phyloP scores from a whole-genome alignment of 768 basidiomycete genomes.

The Suillus tomentosus region DNA sequence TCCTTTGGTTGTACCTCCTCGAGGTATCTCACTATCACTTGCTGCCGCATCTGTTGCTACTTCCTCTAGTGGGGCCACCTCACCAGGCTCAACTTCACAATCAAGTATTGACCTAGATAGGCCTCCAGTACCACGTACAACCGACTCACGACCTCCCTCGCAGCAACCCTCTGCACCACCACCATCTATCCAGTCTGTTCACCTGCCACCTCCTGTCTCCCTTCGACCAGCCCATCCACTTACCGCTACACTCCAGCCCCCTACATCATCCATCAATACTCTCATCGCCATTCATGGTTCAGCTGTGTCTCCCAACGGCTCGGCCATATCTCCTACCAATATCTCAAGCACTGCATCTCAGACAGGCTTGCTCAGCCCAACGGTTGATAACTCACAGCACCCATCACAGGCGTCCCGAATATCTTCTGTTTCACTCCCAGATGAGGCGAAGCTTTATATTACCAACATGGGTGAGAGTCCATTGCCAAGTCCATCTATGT shows the following conservation, averaged over 20 bases:
- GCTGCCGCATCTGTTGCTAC: constrained; percentile 11
- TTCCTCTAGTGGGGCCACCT: constrained; percentile 6
- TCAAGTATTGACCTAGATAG: constrained; percentile 8
- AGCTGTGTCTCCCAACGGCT: not conserved
- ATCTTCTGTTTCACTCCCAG: constrained; percentile 64
- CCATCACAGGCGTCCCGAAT: constrained; percentile 67
- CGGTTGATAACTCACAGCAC: constrained; percentile 35
- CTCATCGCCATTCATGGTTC: constrained; percentile 16
- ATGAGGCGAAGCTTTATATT: constrained; percentile 76
- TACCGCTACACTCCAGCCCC: constrained; percentile 34
- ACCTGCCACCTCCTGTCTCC: not conserved
- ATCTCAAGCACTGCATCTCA: constrained; percentile 21
- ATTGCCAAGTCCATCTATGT: constrained; percentile 48
- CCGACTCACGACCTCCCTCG: constrained; percentile 8
- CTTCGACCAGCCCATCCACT: constrained; percentile 13
- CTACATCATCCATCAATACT: constrained; percentile 33
- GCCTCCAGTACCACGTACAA: not conserved
- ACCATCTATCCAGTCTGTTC: constrained; percentile 11
- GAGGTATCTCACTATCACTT: constrained; percentile 24
- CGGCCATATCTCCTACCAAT: constrained; percentile 19
- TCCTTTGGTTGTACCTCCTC: constrained; percentile 23
- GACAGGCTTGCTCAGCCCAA: constrained; percentile 24
- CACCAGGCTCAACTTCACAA: constrained; percentile 33
- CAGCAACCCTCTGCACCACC: constrained; percentile 12
- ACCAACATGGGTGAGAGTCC: constrained; percentile 69